Percentiles rank a stretch among this genome's conserved stretches.
These are phyloP conservation scores for Diaporthe nobilis DNA, from an alignment of 2,329 filamentous ascomycete species.

Conservation along the genomic window DNA sequence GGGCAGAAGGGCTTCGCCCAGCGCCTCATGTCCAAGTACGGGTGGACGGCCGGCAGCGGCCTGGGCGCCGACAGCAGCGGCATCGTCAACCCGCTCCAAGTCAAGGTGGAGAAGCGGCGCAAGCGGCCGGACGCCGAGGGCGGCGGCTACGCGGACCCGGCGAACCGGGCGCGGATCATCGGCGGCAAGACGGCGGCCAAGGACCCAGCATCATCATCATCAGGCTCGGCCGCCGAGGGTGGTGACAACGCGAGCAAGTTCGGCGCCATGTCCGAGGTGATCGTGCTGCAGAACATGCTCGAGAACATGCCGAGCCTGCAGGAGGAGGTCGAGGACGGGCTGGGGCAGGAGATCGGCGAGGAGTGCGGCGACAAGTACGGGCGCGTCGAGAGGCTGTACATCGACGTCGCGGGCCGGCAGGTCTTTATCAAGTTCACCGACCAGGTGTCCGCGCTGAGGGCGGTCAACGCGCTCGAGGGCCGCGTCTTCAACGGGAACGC, in stretches of 20 bases:
- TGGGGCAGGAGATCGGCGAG: slow-evolving; percentile 96
- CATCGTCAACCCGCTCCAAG: slow-evolving; percentile 86
- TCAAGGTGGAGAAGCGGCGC: slow-evolving; percentile 88
- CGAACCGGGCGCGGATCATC: slow-evolving; percentile 82
- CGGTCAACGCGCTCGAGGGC: slow-evolving; percentile 90
- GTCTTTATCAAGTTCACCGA: slow-evolving; percentile 97
- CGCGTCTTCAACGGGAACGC: slow-evolving; percentile 89
- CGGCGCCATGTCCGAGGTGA: slow-evolving; percentile 83
- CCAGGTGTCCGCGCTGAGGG: slow-evolving; percentile 86
- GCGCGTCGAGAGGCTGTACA: slow-evolving; percentile 82
- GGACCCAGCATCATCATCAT: background rate
- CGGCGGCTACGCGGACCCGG: slow-evolving; percentile 80
- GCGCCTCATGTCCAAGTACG: slow-evolving; percentile 92
- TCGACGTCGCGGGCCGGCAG: slow-evolving; percentile 74
- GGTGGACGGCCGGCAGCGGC: slow-evolving; percentile 90
- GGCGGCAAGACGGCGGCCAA: slow-evolving; percentile 72
- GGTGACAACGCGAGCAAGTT: slow-evolving; percentile 63
- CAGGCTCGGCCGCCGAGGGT: slow-evolving; percentile 21
- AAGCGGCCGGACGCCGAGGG: slow-evolving; percentile 84
- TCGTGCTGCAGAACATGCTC: slow-evolving; percentile 88
- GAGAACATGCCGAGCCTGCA: slow-evolving; percentile 83
- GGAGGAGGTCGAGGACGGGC: slow-evolving; percentile 79
- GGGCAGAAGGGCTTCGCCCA: slow-evolving; percentile 89
- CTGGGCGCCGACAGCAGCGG: slow-evolving; percentile 86
- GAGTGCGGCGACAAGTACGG: slow-evolving; percentile 94